Evolutionary conservation across 371 early-diverging fungal species (phyloP).

Genomic region (Blyttiomyces sp.): DNA sequence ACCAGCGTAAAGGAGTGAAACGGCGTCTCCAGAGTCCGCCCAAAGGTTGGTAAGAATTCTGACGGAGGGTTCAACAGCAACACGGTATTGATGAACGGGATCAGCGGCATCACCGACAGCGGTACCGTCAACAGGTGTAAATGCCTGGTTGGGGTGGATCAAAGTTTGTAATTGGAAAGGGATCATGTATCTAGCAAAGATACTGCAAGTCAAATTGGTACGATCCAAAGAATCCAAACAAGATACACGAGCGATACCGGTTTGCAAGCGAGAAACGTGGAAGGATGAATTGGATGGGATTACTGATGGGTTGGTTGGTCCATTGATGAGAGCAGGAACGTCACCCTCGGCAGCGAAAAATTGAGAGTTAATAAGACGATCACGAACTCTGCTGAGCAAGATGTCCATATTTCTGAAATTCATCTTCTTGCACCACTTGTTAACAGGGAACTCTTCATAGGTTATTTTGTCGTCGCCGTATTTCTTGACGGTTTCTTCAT

Average conservation of each 20-base stretch:
- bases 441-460: conserved; percentile 49
- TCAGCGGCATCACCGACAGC: conserved; percentile 26
- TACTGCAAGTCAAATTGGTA: conserved; percentile 61
- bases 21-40: conserved; percentile 63
- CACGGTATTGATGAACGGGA: conserved; percentile 23
- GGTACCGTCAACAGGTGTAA: conserved; percentile 24
- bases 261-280: conserved; percentile 35
- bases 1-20: conserved; percentile 68
- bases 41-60: conserved; percentile 47
- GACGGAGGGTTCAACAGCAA: conserved; percentile 19
- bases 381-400: conserved; percentile 37
- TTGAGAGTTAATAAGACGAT: conserved; percentile 35
- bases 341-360: conserved; percentile 42
- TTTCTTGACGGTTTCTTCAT: conserved; percentile 28
- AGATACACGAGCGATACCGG: conserved; percentile 55
- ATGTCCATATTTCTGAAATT: conserved; percentile 49
- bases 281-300: neutral
- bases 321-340: conserved; percentile 25
- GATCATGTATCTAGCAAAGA: conserved; percentile 44
- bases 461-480: conserved; percentile 31
- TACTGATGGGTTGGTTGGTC: conserved; percentile 12
- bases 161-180: conserved; percentile 43
- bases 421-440: conserved; percentile 47
- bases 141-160: conserved; percentile 13
- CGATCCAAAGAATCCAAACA: conserved; percentile 72